Base-by-base conservation (phyloP, 106 monocot species). In the Narthecium ossifragum region DNA sequence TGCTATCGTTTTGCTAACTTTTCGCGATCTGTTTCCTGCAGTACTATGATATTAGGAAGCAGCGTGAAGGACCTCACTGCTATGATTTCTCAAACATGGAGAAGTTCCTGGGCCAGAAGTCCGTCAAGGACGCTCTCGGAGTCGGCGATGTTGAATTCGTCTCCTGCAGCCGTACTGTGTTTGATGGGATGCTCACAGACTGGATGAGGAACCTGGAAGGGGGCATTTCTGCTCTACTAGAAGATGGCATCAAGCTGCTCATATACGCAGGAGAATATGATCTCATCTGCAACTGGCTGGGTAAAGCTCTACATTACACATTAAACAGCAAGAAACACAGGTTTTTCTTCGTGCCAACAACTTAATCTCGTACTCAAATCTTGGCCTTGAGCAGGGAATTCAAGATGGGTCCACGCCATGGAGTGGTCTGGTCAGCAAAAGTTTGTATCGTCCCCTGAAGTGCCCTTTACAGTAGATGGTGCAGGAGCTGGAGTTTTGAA, bases 71-170 rank as follows among this genome's bases (percentile, higher is more conserved):
- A 9, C 66, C 59, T 8, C 81, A 90, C 7, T 96, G 94, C 55
- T 96, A 96, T 72, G 94, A 96, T 73, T 90, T 98, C 68, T 98
- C 96, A 30, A 84, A 84, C 75, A 70, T 90, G 96, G 96, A 98
- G 27, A 84, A 81, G 41, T 98, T 98, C 64, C 76, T 98, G 9
- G 87, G 90, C 45, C 43, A 66, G 51, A 56, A 84, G 4, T 57
- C 70, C 43, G 87, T 87, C 28, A 86, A 70, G 55, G 55, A 73
- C 22, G 61, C 90, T 2, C 90, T 98, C 46, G 96, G 90, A 47
- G 90, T 90, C 48, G 90, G 86, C n/a, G 69, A 81, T 12, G 84
- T 83, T 15, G 69, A 90, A 31, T 98, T 98, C 59, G 86, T 98
- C 11, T 90, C 96, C 0, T 98, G 96, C 32, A 98, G 86, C 53